These are phyloP conservation scores for Pisolithus orientalis DNA, from an alignment of 768 basidiomycete species.

Conservation along the genomic window DNA sequence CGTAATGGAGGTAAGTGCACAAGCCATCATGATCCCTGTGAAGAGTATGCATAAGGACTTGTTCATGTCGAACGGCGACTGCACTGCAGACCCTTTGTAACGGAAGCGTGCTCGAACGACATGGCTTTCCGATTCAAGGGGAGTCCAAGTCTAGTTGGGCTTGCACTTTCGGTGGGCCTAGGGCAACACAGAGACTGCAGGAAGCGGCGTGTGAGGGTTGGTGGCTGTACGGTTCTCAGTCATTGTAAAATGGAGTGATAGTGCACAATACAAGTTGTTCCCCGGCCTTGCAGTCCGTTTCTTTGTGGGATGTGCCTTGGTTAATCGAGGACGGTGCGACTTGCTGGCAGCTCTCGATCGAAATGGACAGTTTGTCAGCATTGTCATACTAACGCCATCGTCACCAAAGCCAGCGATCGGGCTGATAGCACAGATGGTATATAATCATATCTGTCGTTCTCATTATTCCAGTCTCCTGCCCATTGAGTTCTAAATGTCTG, in stretches of 20 bases:
- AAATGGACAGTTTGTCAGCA: no score
- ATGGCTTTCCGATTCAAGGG: constrained; percentile 26
- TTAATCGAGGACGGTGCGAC: no score
- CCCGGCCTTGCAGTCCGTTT: no score
- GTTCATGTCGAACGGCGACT: not conserved
- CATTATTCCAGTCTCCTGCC: not conserved
- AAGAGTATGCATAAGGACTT: not conserved
- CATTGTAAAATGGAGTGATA: no score
- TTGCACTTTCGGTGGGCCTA: no score
- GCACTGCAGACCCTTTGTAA: constrained; percentile 62
- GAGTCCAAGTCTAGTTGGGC: not conserved
- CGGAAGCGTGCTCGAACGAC: constrained; percentile 82
- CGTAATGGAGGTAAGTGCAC: constrained; percentile 65
- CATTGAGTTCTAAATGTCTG: constrained; percentile 8
- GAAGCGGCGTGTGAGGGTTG: no score
- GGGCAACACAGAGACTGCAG: no score
- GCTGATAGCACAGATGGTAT: no score
- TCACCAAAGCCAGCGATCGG: not conserved
- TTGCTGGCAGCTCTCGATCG: no score
- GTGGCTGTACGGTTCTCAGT: no score
- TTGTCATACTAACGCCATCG: not conserved
- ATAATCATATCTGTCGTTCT: not conserved
- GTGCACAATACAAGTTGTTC: no score
- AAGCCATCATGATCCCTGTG: constrained; percentile 69
- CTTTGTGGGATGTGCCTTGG: no score